Base-by-base conservation (phyloP, 2,329 filamentous ascomycete genomes). In the Penicillium italicum region DNA sequence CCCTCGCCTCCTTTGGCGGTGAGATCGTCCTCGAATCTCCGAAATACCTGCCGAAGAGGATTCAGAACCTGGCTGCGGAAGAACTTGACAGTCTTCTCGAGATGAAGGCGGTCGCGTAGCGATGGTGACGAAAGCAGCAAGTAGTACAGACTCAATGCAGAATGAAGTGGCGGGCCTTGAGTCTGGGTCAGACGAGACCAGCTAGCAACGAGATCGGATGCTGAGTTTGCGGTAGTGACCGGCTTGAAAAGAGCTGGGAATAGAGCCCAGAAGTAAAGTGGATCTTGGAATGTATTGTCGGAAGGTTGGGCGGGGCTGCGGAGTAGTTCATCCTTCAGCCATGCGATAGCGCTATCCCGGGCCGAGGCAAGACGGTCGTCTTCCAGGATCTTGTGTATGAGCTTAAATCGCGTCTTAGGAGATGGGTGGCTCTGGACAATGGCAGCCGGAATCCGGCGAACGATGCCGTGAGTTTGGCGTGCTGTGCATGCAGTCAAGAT, bases 261-360 rank as follows among this genome's bases (percentile, higher is more conserved):
- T 3, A 84, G 69, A 26, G 66, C 62, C 47, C 69, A 70, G 34
- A 76, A 72, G 46, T 73, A 69, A n/a, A 71, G 62, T 0, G 71
- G 67, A 31, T 74, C 62, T 12, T 66, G 65, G 60, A 77, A 77
- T 20, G 73, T 55, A 48, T 60, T 67, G 9, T 66, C 62, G 4
- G 57, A 33, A 6, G 60, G 51, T 20, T 43, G 52, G 9, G 33
- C 41, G 60, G 50, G 58, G 5, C 79, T 77, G 61, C 79, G 75
- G 5, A 85, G 74, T 0, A 83, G 80, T 64, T 85, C 83, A 38
- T 82, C 76, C 64, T 85, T 85, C 33, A 85, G 72, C 83, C 83
- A 86, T 33, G 79, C 78, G 5, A 86, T 78, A 3, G 82, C 83
- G 40, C 78, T 79, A 34, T 82, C 80, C 62, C 82, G 82, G 36